Evolutionary conservation across 1,284 basidiomycete genomes (phyloP), one percentile per base, ranked within the genome.

Genomic region (Bjerkandera adusta): DNA sequence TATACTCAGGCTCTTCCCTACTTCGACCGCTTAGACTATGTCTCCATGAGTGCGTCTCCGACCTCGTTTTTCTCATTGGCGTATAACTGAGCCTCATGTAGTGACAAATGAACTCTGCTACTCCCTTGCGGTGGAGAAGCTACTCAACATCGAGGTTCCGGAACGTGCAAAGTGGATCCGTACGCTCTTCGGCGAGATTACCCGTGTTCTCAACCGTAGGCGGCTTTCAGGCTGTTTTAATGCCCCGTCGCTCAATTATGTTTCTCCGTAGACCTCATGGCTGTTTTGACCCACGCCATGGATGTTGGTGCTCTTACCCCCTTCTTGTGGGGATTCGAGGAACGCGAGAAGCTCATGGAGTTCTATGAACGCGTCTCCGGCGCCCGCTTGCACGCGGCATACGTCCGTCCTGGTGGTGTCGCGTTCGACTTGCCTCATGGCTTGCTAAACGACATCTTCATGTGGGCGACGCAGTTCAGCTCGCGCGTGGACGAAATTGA

Each of bases 331-430:
- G 97, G 95, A 62, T 98, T 99, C 77, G 96, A 99, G 71, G 96
- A 99, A 72, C 93, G 96, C 56, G 96, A 99, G 73, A 98, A 99
- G 76, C 84, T 99, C 56, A 98, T 98, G 96, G 96, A 99, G 69
- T 99, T 99, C 72, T 98, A 99, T 70, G 96, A 99, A 71, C 92
- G 96, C 49, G 95, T 99, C 27, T 98, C 95, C 7, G 96, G 96
- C 58, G 96, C 96, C 2, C 93, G 96, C 51, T 78, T 99, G 62
- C 96, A 99, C 66, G 86, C 94, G 5, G 96, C 96, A n/a, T 99
- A 98, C 68, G 86, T 99, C 39, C 91, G 96, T 52, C 97, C 96
- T 3, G 96, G 96, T 55, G 96, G 97, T 62, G 97, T 99, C 40
- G 95, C 97, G 1, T 98, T 95, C 65, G 97, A 99, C 64, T 75